Conservation (phyloP, 2,329 filamentous ascomycete genomes). For the Epichloe uncinata region DNA sequence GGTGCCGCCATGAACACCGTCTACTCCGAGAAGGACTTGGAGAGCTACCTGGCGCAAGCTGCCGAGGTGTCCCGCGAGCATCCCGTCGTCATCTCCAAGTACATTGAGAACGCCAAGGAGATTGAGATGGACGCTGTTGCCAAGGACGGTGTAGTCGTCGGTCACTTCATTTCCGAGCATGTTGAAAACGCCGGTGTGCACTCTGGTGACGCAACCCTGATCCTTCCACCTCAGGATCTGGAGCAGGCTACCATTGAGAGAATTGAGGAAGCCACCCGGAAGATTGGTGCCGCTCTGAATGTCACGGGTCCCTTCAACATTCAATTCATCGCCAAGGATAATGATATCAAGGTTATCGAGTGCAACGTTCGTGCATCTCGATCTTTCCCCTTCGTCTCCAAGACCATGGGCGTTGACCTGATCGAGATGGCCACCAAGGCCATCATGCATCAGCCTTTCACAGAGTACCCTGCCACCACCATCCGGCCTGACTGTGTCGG, state of each 20-base stretch:
- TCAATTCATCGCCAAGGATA: conserved; percentile 98
- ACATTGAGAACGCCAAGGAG: conserved; percentile 98
- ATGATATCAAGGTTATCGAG: conserved; percentile 99
- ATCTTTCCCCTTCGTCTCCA: conserved; percentile 96
- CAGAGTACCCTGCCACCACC: conserved; percentile 65
- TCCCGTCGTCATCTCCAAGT: conserved; percentile 97
- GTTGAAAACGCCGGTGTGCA: conserved; percentile 98
- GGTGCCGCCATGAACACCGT: conserved; percentile 99
- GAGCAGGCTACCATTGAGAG: conserved; percentile 76
- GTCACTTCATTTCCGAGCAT: conserved; percentile 96
- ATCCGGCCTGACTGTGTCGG: conserved; percentile 76
- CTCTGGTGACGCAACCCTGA: conserved; percentile 92
- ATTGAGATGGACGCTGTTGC: conserved; percentile 99
- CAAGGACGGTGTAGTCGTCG: conserved; percentile 74
- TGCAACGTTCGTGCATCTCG: conserved; percentile 94
- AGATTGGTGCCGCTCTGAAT: conserved; percentile 89
- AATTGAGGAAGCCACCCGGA: conserved; percentile 88
- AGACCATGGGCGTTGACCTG: conserved; percentile 94
- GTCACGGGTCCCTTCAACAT: conserved; percentile 98
- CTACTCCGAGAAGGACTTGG: conserved; percentile 87
- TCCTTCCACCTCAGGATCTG: conserved; percentile 87
- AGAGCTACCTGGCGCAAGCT: conserved; percentile 78
- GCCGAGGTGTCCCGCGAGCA: conserved; percentile 88
- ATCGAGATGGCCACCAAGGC: conserved; percentile 98
- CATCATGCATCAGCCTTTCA: conserved; percentile 74